phyloP scores from a whole-genome alignment of 2,329 filamentous ascomycete genomes.

The Periglandula ipomoeae region DNA sequence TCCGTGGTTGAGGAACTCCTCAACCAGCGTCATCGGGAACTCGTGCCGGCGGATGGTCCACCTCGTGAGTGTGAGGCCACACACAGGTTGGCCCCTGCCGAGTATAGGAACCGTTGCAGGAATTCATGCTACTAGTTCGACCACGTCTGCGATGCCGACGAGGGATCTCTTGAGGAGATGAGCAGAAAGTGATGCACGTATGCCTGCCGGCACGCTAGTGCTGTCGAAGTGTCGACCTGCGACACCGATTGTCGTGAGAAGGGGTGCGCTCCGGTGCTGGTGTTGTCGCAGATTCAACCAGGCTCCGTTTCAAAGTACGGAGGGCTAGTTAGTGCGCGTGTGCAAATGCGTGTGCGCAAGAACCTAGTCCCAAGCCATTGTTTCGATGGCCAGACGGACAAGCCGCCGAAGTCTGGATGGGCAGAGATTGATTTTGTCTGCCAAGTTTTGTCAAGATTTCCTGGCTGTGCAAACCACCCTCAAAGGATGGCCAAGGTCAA shows the following conservation, averaged over 20 bases:
- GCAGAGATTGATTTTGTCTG: too few species aligned
- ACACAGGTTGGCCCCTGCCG: not conserved
- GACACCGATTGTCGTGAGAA: constrained; percentile 1
- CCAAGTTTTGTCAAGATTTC: too few species aligned
- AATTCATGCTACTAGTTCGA: not conserved
- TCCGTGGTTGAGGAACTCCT: constrained; percentile 2
- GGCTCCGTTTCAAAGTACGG: constrained; percentile 2
- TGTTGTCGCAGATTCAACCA: constrained; percentile 4
- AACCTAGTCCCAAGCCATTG: not conserved
- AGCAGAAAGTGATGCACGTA: not conserved
- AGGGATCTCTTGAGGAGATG: not conserved
- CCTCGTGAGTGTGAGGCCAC: not conserved
- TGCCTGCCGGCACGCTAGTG: not conserved
- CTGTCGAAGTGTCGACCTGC: not conserved
- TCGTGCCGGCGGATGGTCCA: not conserved
- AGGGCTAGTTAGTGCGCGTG: not conserved
- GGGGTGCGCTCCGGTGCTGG: not conserved
- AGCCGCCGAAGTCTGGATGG: not conserved
- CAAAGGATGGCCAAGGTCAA: not conserved
- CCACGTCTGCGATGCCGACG: not conserved
- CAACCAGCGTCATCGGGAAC: not conserved
- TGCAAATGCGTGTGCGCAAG: not conserved
- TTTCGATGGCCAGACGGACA: not conserved
- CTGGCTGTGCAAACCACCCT: too few species aligned
- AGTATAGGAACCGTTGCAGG: not conserved